Evolutionary conservation across 2,329 filamentous ascomycete genomes (phyloP).

Genomic region (Microsporum ferrugineum): DNA sequence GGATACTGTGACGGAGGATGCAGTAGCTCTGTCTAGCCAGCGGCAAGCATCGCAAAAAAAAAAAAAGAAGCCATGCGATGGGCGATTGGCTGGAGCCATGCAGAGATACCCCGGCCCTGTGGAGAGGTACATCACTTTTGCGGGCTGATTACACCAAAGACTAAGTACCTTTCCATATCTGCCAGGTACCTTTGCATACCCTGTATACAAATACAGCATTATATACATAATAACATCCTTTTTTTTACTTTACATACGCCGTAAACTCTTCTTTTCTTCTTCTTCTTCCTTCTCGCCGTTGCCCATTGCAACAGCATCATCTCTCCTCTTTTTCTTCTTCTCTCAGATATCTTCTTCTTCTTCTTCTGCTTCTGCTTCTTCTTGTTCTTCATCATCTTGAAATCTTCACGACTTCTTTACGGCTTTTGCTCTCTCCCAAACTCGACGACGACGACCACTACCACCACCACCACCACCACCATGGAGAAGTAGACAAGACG

Average conservation of each 20-base stretch:
- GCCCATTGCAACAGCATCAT: slow-evolving; percentile 16
- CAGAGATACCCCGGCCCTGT: background rate
- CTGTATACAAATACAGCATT: background rate
- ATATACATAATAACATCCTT: background rate
- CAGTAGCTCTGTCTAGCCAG: background rate
- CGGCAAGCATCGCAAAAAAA: background rate
- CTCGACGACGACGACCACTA: background rate
- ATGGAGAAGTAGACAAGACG: too few relatives aligned
- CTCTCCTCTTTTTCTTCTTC: slow-evolving; percentile 5
- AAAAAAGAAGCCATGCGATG: background rate
- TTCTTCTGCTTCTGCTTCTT: slow-evolving; percentile 11
- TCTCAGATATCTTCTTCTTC: background rate
- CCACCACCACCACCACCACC: background rate
- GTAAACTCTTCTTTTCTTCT: slow-evolving; percentile 11
- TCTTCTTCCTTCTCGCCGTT: slow-evolving; percentile 8
- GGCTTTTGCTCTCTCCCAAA: slow-evolving; percentile 11
- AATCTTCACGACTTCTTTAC: slow-evolving; percentile 1
- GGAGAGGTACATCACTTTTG: background rate
- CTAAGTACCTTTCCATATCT: background rate
- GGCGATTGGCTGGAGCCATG: background rate
- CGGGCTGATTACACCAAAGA: background rate
- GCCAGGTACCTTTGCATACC: background rate
- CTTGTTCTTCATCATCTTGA: slow-evolving; percentile 12
- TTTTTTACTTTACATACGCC: background rate
- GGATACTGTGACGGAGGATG: background rate